phyloP scores from a whole-genome alignment of 2,329 filamentous ascomycete species.

The Colletotrichum limetticola region DNA sequence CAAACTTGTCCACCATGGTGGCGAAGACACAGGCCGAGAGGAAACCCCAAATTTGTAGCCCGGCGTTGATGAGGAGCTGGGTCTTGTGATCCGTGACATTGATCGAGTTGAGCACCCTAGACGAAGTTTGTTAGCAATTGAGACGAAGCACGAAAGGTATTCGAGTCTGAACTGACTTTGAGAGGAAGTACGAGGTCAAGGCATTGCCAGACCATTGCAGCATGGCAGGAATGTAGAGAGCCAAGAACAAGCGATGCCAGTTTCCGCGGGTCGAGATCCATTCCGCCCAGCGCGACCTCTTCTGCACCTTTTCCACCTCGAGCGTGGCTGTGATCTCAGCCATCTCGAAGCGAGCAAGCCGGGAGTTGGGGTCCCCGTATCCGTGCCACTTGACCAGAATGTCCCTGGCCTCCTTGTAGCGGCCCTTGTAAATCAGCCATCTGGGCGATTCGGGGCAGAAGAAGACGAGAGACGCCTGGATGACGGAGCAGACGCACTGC shows the following conservation, averaged over 20 bases:
- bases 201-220: neutral
- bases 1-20: conserved; percentile 52
- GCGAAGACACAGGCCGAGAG: conserved; percentile 46
- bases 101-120: conserved; percentile 49
- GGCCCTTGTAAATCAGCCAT: conserved; percentile 64
- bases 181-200: neutral
- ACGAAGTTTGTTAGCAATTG: conserved; percentile 49
- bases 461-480: conserved; percentile 60
- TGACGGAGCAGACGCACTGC: conserved; percentile 50
- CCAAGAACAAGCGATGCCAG: neutral
- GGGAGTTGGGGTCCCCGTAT: conserved; percentile 36
- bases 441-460: conserved; percentile 70
- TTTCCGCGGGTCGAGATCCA: neutral
- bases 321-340: conserved; percentile 14
- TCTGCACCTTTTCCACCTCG: neutral
- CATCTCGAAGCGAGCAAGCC: conserved; percentile 6
- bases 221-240: neutral
- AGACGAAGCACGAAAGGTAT: neutral
- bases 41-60: conserved; percentile 48
- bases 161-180: neutral
- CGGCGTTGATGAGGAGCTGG: conserved; percentile 51
- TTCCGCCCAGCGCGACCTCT: neutral
- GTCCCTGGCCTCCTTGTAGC: conserved; percentile 58
- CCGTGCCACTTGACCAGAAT: conserved; percentile 64
- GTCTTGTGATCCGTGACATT: conserved; percentile 50